Evolutionary conservation across 371 early-diverging fungal species (phyloP).

Genomic region (Zancudomyces culisetae): DNA sequence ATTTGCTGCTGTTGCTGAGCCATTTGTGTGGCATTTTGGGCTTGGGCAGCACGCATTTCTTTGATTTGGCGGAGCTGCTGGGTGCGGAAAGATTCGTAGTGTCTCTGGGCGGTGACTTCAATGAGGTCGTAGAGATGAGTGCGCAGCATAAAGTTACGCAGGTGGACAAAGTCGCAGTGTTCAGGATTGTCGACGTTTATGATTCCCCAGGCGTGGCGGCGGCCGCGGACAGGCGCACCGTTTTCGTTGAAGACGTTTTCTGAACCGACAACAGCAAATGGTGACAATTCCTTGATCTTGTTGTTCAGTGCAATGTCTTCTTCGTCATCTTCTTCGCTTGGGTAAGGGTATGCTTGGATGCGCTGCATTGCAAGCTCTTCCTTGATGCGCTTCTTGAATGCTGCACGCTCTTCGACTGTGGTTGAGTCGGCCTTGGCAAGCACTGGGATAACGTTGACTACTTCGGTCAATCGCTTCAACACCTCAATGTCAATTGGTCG

Average conservation of each 20-base stretch:
- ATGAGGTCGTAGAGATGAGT: slow-evolving; percentile 72
- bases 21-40: slow-evolving; percentile 14
- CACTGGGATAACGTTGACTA: slow-evolving; percentile 92
- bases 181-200: slow-evolving; percentile 83
- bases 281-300: slow-evolving; percentile 54
- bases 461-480: slow-evolving; percentile 80
- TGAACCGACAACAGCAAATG: slow-evolving; percentile 73
- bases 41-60: slow-evolving; percentile 24
- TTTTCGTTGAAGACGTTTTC: slow-evolving; percentile 64
- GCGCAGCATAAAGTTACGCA: slow-evolving; percentile 67
- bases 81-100: slow-evolving; percentile 78
- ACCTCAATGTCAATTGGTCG: slow-evolving; percentile 94
- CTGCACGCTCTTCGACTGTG: slow-evolving; percentile 45
- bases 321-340: slow-evolving; percentile 60
- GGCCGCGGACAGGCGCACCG: slow-evolving; percentile 75
- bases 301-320: slow-evolving; percentile 52
- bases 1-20: slow-evolving; percentile 2
- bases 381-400: slow-evolving; percentile 64
- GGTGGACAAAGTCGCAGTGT: slow-evolving; percentile 76
- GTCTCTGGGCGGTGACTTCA: slow-evolving; percentile 67
- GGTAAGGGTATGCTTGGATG: slow-evolving; percentile 74
- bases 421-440: slow-evolving; percentile 64
- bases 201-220: slow-evolving; percentile 92
- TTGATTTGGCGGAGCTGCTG: slow-evolving; percentile 28
- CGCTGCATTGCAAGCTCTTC: slow-evolving; percentile 83